These are phyloP conservation scores for Clonostachys rhizophaga DNA, from an alignment of 2,329 filamentous ascomycete genomes.

Conservation along the genomic window DNA sequence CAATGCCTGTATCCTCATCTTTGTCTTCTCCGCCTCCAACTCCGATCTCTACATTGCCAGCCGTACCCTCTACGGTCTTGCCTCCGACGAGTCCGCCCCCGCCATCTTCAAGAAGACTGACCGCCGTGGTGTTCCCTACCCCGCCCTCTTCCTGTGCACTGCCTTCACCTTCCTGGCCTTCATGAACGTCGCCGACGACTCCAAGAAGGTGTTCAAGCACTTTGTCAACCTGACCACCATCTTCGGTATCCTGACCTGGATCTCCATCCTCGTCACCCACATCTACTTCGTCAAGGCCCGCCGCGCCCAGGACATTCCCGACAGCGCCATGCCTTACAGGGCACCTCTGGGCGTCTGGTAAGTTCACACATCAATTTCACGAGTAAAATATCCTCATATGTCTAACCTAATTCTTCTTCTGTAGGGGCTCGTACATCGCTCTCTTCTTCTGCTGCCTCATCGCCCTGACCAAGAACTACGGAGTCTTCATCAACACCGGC, in stretches of 20 bases:
- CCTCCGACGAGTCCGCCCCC: conserved; percentile 67
- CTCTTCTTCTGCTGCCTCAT: conserved; percentile 69
- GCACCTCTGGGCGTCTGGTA: conserved; percentile 63
- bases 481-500: conserved; percentile 57
- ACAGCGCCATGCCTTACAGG: conserved; percentile 54
- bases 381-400: too few relatives aligned
- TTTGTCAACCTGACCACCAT: conserved; percentile 66
- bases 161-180: conserved; percentile 64
- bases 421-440: conserved; percentile 57
- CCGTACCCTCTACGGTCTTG: conserved; percentile 68
- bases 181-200: conserved; percentile 57
- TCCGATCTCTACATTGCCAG: conserved; percentile 74
- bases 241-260: conserved; percentile 63
- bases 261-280: conserved; percentile 63
- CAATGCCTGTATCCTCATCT: conserved; percentile 70
- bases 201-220: conserved; percentile 54
- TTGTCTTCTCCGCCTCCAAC: conserved; percentile 74
- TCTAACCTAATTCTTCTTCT: too few relatives aligned
- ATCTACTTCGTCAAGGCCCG: conserved; percentile 62
- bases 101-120: conserved; percentile 68
- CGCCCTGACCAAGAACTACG: conserved; percentile 78
- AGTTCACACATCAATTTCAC: too few relatives aligned
- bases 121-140: conserved; percentile 65
- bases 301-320: conserved; percentile 51
- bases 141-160: conserved; percentile 57